A percentile compares a stretch with the other conserved stretches of the same genome.
These are phyloP conservation scores for Mollisiaceae sp. DNA, from an alignment of 2,329 filamentous ascomycete genomes.

Conservation along the genomic window DNA sequence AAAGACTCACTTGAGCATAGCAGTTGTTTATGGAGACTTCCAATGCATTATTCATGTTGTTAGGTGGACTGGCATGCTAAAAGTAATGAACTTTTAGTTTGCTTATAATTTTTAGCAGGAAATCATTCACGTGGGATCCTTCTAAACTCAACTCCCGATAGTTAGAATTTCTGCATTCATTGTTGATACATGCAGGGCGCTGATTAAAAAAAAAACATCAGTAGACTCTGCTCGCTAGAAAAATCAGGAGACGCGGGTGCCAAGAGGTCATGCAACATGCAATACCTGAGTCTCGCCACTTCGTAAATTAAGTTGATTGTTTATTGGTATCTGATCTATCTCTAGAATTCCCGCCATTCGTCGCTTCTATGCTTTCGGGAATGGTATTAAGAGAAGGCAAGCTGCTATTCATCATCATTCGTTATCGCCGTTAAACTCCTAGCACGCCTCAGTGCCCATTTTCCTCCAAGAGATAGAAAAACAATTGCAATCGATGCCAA, in stretches of 20 bases:
- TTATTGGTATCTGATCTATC: slow-evolving; percentile 3
- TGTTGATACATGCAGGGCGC: not conserved
- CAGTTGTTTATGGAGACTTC: not conserved
- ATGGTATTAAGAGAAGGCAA: not conserved
- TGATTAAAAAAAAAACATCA: not conserved
- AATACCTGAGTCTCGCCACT: slow-evolving; percentile 4
- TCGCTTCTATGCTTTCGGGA: not conserved
- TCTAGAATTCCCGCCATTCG: slow-evolving; percentile 1
- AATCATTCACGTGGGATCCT: not conserved
- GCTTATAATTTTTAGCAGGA: no score
- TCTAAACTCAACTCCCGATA: not conserved
- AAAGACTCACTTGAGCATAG: not conserved
- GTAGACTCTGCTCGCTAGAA: not conserved
- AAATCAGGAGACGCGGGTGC: slow-evolving; percentile 1
- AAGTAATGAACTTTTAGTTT: not conserved
- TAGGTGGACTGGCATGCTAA: not conserved
- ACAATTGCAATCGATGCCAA: slow-evolving; percentile 3
- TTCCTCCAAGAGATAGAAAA: slow-evolving; percentile 9
- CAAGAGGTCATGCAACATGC: slow-evolving; percentile 2
- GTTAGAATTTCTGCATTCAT: not conserved
- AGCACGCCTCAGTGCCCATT: not conserved
- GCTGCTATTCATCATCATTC: not conserved
- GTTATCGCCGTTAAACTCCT: not conserved
- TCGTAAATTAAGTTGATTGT: slow-evolving; percentile 3
- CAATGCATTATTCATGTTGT: not conserved